phyloP scores from a whole-genome alignment of 208 protist genomes.

The Balamuthia mandrillaris region DNA sequence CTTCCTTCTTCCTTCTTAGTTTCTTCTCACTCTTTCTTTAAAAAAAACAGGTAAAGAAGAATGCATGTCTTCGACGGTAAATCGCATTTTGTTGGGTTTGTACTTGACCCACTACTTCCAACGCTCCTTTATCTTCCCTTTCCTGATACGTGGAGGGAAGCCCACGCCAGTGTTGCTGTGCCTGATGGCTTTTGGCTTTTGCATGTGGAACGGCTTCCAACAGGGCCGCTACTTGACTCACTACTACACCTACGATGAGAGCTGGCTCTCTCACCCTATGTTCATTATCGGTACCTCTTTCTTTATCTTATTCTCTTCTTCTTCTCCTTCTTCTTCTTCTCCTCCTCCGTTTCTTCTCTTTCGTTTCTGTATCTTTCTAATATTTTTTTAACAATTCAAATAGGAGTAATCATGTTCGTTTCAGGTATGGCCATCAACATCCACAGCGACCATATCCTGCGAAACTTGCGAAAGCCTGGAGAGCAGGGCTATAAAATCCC shows the following conservation, averaged over 20 bases:
- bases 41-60: neutral
- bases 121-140: slow-evolving; percentile 54
- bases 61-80: neutral
- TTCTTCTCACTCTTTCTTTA: too few species aligned
- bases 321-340: too few species aligned
- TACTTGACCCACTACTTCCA: slow-evolving; percentile 48
- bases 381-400: too few species aligned
- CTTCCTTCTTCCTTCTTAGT: too few species aligned
- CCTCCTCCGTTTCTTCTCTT: too few species aligned
- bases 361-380: too few species aligned
- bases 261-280: slow-evolving; percentile 29
- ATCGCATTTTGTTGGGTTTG: neutral
- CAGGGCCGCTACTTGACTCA: slow-evolving; percentile 40
- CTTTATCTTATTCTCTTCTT: too few species aligned
- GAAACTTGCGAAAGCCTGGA: slow-evolving; percentile 56
- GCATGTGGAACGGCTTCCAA: slow-evolving; percentile 57
- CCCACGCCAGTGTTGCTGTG: slow-evolving; percentile 45
- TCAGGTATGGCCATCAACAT: slow-evolving; percentile 67
- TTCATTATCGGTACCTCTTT: too few species aligned
- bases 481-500: slow-evolving; percentile 75
- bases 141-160: slow-evolving; percentile 48
- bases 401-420: slow-evolving; percentile 43
- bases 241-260: slow-evolving; percentile 19
- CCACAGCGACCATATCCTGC: slow-evolving; percentile 64
- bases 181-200: slow-evolving; percentile 60